Base-by-base conservation (phyloP, 2,329 filamentous ascomycete genomes). In the Calonectria pteridis region DNA sequence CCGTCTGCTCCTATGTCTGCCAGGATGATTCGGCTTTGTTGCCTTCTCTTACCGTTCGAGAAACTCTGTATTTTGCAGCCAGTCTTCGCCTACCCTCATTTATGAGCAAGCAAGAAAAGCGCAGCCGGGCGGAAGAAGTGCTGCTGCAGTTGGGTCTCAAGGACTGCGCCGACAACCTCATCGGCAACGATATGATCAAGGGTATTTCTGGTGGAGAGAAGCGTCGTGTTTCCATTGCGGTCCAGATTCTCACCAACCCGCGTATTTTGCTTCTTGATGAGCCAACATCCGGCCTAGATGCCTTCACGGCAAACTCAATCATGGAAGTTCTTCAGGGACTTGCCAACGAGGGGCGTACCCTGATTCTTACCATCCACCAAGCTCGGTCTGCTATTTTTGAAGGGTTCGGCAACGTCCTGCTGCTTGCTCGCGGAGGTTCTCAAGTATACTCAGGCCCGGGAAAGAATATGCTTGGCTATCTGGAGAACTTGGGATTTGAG, bases 151-250 rank as follows among this genome's bases (percentile, higher is more conserved):
- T 95, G 89, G 94, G 94, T 0, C 84, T 95, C 5, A 95, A 94
- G 78, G 94, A 95, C 76, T 95, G 94, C 76, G 94, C 93, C 1
- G 91, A 95, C 79, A 94, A 94, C 67, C 82, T 95, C 0, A 89
- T 96, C 11, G 94, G 94, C 3, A 93, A 90, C 71, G 93, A 94
- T 11, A 83, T 94, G 5, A 88, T 94, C 77, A 95, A 95, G 81
- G 94, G 94, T 0, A 95, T 96, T 35, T 95, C 93, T 11, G 94
- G 94, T 3, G 94, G 94, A 23, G 94, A 96, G 83, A 95, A 95
- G 83, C 89, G 94, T 3, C 89, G 94, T 69, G 93, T 95, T 7
- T 93, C 93, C 3, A 95, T 96, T 74, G 94, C 93, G 0, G 91
- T 95, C 0, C 94, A 96, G 77, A 92, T 95, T 9, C 86, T 96